Evolutionary conservation across 352 stramenopile species (phyloP), one percentile per base, ranked within the genome.

Genomic region (Phytophthora megakarya): DNA sequence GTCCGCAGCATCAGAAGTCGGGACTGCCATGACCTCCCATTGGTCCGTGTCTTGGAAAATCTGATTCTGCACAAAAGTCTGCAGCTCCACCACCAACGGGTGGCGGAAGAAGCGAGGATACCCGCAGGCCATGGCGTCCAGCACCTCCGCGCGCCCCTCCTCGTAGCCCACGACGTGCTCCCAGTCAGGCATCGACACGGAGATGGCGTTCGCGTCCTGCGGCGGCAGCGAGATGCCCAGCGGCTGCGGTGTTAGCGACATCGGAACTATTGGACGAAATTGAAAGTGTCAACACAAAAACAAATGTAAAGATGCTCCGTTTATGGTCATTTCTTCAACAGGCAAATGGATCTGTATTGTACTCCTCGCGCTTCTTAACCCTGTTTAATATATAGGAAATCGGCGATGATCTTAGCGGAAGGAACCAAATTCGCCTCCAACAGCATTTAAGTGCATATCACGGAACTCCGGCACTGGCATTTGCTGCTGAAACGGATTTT

Each of bases 101-200:
- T 97, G 89, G 64, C 92, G 93, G 44, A 98, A 92, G 76, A 98
- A 98, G 53, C 93, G 89, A 49, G 93, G 93, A 71, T 98, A 98
- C 25, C 92, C 93, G 67, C 88, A 95, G 13, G 74, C 78, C 68
- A 98, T 78, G 25, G 80, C 81, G 13, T 71, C 55, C 19, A 95
- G 67, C 21, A 97, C 74, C 16, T 84, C 70, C 8, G 75, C 54
- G 22, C 81, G 73, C 15, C 77, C 88, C 70, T 98, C 89, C 68
- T 98, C 93, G 74, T 98, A 98, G 54, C 86, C 84, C 23, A 98
- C 87, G 26, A 97, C 89, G 63, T 97, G 50, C 3, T 78, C 56
- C 89, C 89, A 96, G 45, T 74, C 73, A 15, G 87, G 87, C 72
- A 97, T 85, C 7, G 83, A 93, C 57, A 97, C 89, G 39, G 83